Evolutionary conservation across 73 alveolate species (phyloP).

Genomic region (Paramecium pentaurelia): DNA sequence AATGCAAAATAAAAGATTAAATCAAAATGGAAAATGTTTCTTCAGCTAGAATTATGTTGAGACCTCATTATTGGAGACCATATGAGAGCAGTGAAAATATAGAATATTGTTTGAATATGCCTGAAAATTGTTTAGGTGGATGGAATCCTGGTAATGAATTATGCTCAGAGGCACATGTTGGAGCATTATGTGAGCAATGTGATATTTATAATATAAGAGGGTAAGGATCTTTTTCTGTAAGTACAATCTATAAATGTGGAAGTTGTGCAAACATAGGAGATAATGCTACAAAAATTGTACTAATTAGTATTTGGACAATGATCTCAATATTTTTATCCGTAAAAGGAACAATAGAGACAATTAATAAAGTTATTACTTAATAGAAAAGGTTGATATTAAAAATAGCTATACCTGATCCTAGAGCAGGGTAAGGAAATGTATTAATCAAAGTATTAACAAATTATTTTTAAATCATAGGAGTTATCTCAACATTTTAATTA

Average conservation of each 20-base stretch:
- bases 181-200: constrained; percentile 48
- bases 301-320: constrained; percentile 11
- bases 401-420: not conserved
- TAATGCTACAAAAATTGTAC: not conserved
- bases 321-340: not conserved
- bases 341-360: not conserved
- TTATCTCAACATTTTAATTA: not conserved
- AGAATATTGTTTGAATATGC: not conserved
- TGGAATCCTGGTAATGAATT: constrained; percentile 17
- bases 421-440: not conserved
- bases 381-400: not conserved
- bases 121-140: constrained; percentile 35
- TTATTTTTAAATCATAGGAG: not conserved
- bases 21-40: not conserved
- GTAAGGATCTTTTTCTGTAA: not conserved
- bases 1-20: not conserved
- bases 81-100: not conserved
- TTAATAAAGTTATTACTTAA: not conserved
- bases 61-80: constrained; percentile 48
- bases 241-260: constrained; percentile 24
- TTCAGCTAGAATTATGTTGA: not conserved
- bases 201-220: constrained; percentile 19
- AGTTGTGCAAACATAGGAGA: not conserved
- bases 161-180: constrained; percentile 31
- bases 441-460: not conserved